phyloP scores from a whole-genome alignment of 805 yeast genomes.

The Starmerella riodocensis region DNA sequence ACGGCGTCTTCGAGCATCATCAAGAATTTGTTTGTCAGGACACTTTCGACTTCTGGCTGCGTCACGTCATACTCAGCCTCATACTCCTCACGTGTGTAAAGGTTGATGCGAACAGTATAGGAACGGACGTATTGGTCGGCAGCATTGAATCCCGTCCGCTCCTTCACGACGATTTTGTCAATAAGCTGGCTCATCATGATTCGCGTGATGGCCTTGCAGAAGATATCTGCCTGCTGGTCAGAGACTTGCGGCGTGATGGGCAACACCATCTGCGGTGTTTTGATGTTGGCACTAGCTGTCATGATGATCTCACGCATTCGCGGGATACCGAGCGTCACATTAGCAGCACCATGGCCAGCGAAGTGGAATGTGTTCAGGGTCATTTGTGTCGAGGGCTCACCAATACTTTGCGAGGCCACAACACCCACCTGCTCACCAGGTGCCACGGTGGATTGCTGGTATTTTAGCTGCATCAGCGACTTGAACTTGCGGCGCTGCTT shows the following conservation, averaged over 20 bases:
- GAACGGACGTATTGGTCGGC: constrained; percentile 42
- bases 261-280: constrained; percentile 97
- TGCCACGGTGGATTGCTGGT: constrained; percentile 85
- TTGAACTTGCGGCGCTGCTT: constrained; percentile 62
- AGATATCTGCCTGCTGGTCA: constrained; percentile 79
- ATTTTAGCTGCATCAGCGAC: constrained; percentile 94
- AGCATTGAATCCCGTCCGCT: constrained; percentile 59
- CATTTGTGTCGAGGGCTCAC: constrained; percentile 99
- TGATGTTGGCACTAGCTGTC: constrained; percentile 93
- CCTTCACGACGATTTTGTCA: constrained; percentile 73
- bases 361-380: constrained; percentile 93
- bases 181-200: constrained; percentile 80
- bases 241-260: constrained; percentile 70
- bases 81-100: constrained; percentile 67
- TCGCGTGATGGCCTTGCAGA: constrained; percentile 79
- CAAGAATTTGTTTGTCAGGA: constrained; percentile 54
- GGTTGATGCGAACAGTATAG: constrained; percentile 59
- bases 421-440: constrained; percentile 99
- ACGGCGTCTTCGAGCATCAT: constrained; percentile 57
- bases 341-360: constrained; percentile 99
- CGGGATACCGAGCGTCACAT: constrained; percentile 97
- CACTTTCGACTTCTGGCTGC: constrained; percentile 60
- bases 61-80: constrained; percentile 78
- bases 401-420: constrained; percentile 94
- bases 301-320: constrained; percentile 99